These are phyloP conservation scores for Epichloe sibirici DNA, from an alignment of 2,329 filamentous ascomycete species.

Conservation along the genomic window DNA sequence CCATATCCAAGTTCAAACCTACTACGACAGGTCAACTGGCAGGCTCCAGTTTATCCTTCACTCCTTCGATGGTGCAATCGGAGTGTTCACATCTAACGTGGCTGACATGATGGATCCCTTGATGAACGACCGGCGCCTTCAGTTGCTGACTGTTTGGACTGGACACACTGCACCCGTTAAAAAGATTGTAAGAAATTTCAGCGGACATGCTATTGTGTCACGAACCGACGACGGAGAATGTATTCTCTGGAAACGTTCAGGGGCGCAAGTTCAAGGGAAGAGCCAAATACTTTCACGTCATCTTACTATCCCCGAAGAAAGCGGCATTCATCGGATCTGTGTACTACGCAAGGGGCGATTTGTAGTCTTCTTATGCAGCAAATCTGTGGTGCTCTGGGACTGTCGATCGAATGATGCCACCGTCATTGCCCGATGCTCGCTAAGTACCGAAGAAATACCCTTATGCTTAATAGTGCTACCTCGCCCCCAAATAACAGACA, in stretches of 20 bases:
- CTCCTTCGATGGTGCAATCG: conserved; percentile 73
- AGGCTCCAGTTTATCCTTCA: conserved; percentile 66
- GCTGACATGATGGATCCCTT: conserved; percentile 70
- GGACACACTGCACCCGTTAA: conserved; percentile 71
- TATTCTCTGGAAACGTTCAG: conserved; percentile 64
- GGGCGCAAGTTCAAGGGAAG: conserved; percentile 21
- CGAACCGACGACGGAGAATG: conserved; percentile 67
- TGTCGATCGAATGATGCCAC: conserved; percentile 47
- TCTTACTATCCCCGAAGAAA: conserved; percentile 53
- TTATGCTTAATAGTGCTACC: conserved; percentile 71
- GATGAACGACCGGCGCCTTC: conserved; percentile 46
- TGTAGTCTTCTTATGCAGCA: conserved; percentile 66
- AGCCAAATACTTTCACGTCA: conserved; percentile 45
- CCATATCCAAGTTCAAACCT: conserved; percentile 60
- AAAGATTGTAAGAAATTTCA: conserved; percentile 78
- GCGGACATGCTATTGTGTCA: conserved; percentile 68
- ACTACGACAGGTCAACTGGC: conserved; percentile 53
- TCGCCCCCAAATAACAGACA: conserved; percentile 41
- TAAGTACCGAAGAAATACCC: conserved; percentile 54
- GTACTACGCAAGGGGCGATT: conserved; percentile 67
- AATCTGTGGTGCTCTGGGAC: conserved; percentile 68
- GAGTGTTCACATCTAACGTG: conserved; percentile 67
- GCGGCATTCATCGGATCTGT: conserved; percentile 70
- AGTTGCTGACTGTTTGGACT: conserved; percentile 59
- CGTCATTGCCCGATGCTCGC: conserved; percentile 38